Evolutionary conservation across 495 filamentous ascomycete species (phyloP).

Genomic region (Oleoguttula mirabilis): DNA sequence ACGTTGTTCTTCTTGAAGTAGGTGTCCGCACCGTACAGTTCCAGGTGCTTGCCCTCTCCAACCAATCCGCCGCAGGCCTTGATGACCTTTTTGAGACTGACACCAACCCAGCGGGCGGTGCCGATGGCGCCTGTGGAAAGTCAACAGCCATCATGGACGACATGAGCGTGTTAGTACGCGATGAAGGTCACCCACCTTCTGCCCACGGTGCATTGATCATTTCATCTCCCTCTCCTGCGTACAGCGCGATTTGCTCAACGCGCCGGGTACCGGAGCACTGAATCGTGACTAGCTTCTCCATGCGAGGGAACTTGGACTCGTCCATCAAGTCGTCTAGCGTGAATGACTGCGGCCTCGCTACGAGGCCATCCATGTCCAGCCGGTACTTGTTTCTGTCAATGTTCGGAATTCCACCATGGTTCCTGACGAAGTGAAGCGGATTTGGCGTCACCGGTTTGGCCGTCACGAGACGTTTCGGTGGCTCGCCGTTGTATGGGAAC

Average conservation of each 20-base stretch:
- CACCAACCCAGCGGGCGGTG: conserved; percentile 51
- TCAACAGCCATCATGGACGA: conserved; percentile 37
- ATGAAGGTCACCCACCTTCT: conserved; percentile 27
- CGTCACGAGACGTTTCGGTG: conserved; percentile 37
- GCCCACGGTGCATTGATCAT: conserved; percentile 55
- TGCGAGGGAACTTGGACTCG: conserved; percentile 42
- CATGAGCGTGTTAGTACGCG: neutral
- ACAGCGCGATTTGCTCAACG: conserved; percentile 51
- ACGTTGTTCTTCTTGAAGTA: conserved; percentile 52
- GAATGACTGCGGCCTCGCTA: conserved; percentile 41
- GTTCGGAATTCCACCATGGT: conserved; percentile 54
- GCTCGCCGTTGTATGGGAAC: conserved; percentile 62
- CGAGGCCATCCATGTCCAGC: conserved; percentile 44
- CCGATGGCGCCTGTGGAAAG: conserved; percentile 39
- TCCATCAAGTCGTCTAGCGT: conserved; percentile 46
- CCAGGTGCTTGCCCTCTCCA: conserved; percentile 39
- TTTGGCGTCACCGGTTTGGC: conserved; percentile 45
- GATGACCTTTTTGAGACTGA: conserved; percentile 45
- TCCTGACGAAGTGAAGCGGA: conserved; percentile 50
- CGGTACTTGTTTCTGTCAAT: conserved; percentile 44
- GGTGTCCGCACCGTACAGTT: conserved; percentile 54
- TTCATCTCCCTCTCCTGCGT: conserved; percentile 50
- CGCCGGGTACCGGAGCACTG: conserved; percentile 56
- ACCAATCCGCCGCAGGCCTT: conserved; percentile 37
- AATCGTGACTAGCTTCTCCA: conserved; percentile 44